phyloP scores from a whole-genome alignment of 345 rosid species.

The Eucalyptus camaldulensis region DNA sequence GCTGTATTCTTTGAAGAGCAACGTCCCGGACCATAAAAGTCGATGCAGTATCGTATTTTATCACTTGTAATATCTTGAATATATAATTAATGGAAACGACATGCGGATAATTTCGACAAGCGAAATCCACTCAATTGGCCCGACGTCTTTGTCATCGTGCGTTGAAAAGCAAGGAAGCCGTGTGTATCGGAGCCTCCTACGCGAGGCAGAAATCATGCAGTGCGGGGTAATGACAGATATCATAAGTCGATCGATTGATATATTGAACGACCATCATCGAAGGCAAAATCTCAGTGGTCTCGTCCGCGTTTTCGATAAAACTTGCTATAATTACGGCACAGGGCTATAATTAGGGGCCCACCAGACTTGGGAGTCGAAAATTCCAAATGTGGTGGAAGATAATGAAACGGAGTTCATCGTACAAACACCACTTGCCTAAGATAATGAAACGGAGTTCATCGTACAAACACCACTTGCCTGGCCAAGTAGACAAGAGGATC shows the following conservation, averaged over 20 bases:
- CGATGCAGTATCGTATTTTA: neutral
- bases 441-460: neutral
- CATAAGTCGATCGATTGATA: neutral
- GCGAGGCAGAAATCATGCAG: neutral
- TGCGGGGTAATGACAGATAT: neutral
- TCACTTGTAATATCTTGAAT: neutral
- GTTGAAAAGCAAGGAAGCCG: neutral
- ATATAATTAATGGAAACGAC: neutral
- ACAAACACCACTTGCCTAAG: neutral
- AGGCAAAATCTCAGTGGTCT: neutral
- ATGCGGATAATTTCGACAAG: neutral
- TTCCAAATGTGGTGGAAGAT: neutral
- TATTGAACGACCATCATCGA: neutral
- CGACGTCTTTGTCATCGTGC: neutral
- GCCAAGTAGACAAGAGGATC: neutral
- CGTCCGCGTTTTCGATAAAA: neutral
- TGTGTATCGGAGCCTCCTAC: neutral
- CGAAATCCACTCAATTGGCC: neutral
- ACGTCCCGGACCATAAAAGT: neutral
- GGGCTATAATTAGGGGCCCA: neutral
- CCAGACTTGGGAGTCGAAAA: neutral
- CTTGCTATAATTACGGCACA: neutral
- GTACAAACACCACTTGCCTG: neutral
- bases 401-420: neutral
- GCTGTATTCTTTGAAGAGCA: neutral